Base-by-base conservation (phyloP, 306 rosid species). In the Acmispon strigosus region DNA sequence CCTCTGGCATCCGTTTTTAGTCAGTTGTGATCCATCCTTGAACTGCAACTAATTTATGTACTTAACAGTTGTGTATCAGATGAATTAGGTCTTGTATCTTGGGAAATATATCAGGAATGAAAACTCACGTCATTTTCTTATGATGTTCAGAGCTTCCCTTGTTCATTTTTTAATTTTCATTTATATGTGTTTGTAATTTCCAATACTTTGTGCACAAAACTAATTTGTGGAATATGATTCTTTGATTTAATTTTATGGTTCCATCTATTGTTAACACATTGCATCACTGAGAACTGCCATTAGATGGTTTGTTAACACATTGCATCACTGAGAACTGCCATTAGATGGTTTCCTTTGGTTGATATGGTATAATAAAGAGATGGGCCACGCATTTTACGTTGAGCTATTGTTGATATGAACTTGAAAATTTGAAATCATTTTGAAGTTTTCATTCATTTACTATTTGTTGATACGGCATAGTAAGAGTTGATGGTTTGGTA, bases 51-150 rank as follows among this genome's bases (percentile, higher is more conserved):
- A 44, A 58, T 82, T 70, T 52, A 70, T 78, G 76, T 75, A 56
- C 66, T 65, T 51, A 62, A 37, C 44, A 58, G 68, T 58, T 74
- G 68, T 69, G 83, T 74, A 63, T 66, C 37, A 41, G 10, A 60
- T 45, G 56, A 60, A 53, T 72, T 71, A 65, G 84, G 58, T 66
- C 70, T 59, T 81, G 78, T 80, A 80, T 73, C 76, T 53, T 72
- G 78, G 54, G 66, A 62, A 15, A 49, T 63, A 58, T 49, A 68
- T 72, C 74, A 64, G 24, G 83, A 81, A 78, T 61, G 81, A 61
- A 76, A 77, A 44, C 69, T 70, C 66, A 58, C 68, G 49, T 65
- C 42, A 41, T 70, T 64, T 63, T 73, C 62, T 52, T 75, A 20
- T 69, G 16, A 4, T 76, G 64, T 75, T 51, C 55, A 29, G 72